A percentile compares a stretch with the other conserved stretches of the same genome.
These are phyloP conservation scores for Alternaria alternata DNA, from an alignment of 2,329 filamentous ascomycete species.

Conservation along the genomic window DNA sequence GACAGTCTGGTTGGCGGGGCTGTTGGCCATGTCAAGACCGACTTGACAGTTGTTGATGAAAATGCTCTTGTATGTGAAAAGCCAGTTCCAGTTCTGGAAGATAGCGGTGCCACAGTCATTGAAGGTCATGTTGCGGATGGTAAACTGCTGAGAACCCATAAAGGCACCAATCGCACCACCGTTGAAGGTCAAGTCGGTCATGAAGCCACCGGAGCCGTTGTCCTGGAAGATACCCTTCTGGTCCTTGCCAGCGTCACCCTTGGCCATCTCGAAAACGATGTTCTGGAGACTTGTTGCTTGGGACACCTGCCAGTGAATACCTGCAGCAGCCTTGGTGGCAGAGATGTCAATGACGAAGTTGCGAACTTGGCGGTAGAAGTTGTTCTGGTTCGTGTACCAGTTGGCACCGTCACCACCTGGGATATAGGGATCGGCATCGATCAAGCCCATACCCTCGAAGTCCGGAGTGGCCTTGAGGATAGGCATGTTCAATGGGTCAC, in stretches of 20 bases:
- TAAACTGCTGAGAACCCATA: conserved; percentile 71
- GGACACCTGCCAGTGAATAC: conserved; percentile 73
- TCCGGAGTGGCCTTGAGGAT: conserved; percentile 69
- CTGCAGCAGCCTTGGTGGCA: conserved; percentile 51
- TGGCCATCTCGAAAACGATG: conserved; percentile 65
- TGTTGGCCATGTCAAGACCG: conserved; percentile 60
- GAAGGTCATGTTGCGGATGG: conserved; percentile 60
- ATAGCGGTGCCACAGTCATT: conserved; percentile 59
- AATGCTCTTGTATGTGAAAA: conserved; percentile 58
- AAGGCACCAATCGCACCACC: conserved; percentile 68
- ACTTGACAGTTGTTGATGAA: conserved; percentile 57
- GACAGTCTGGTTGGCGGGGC: conserved; percentile 74
- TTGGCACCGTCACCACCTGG: conserved; percentile 62
- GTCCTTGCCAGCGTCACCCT: conserved; percentile 54
- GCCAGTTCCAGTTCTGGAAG: conserved; percentile 65
- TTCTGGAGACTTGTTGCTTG: conserved; percentile 72
- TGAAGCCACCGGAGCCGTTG: conserved; percentile 67
- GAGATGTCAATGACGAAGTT: conserved; percentile 62
- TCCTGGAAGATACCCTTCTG: conserved; percentile 70
- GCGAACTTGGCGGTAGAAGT: conserved; percentile 64
- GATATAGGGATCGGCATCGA: conserved; percentile 87
- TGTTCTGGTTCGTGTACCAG: conserved; percentile 64
- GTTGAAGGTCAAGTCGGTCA: conserved; percentile 67
- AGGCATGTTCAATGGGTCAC: conserved; percentile 76
- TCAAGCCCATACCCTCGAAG: conserved; percentile 86